These are phyloP conservation scores for Fusarium stilboides DNA, from an alignment of 2,329 filamentous ascomycete species.

Conservation along the genomic window DNA sequence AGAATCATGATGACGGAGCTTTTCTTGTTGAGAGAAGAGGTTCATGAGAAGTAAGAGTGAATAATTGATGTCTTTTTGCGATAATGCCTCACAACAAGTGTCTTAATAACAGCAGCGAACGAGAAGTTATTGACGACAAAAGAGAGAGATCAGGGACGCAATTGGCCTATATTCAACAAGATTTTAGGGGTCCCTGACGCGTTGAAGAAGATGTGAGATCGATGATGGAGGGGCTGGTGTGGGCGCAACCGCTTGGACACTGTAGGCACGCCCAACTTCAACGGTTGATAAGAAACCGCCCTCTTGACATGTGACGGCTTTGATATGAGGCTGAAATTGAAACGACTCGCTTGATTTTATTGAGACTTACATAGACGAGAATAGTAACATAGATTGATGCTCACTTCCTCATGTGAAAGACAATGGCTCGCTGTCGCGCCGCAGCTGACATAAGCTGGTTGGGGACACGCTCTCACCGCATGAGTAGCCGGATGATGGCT, in stretches of 20 bases:
- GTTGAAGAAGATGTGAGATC: slow-evolving; percentile 31
- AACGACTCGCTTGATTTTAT: not conserved
- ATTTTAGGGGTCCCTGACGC: slow-evolving; percentile 32
- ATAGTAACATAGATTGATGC: not conserved
- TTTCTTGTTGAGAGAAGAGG: slow-evolving; percentile 14
- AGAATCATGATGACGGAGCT: slow-evolving; percentile 74
- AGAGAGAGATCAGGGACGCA: not conserved
- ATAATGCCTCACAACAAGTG: not conserved
- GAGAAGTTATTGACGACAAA: slow-evolving; percentile 1
- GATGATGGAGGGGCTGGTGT: slow-evolving; percentile 45
- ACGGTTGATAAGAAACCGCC: slow-evolving; percentile 11
- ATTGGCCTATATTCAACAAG: slow-evolving; percentile 13
- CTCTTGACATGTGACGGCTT: slow-evolving; percentile 31
- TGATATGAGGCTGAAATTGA: slow-evolving; percentile 1
- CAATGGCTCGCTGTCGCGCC: slow-evolving; percentile 10
- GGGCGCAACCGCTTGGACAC: slow-evolving; percentile 11
- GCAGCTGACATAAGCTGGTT: slow-evolving; percentile 44
- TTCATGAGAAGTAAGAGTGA: slow-evolving; percentile 27
- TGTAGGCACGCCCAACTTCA: slow-evolving; percentile 5
- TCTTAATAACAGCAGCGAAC: not conserved
- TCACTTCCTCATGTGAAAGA: slow-evolving; percentile 5
- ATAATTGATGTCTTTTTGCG: not conserved
- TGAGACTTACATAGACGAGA: not conserved
- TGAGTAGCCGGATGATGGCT: slow-evolving; percentile 6
- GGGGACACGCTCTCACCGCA: slow-evolving; percentile 39